A percentile compares a stretch with the other conserved stretches of the same genome.
Evolutionary conservation across 208 protist genomes (phyloP).

Genomic region (Herpetomonas samuelpessoai): DNA sequence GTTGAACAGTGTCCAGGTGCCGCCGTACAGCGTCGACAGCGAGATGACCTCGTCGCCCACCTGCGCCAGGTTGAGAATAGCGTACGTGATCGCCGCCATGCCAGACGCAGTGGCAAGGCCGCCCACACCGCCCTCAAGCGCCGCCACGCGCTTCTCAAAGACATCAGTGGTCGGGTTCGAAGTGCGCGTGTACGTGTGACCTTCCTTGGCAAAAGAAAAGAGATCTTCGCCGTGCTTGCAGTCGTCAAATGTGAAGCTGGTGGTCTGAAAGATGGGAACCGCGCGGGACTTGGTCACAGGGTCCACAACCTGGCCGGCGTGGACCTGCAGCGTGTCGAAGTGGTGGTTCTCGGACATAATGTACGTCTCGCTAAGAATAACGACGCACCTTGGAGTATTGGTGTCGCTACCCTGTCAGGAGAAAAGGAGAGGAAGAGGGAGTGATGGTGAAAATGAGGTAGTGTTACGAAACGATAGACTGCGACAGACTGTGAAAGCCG

Average conservation of each 20-base stretch:
- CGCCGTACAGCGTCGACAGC: conserved; percentile 11
- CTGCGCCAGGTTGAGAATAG: neutral
- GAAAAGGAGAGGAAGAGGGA: too few species aligned
- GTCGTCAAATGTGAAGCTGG: neutral
- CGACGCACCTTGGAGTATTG: too few species aligned
- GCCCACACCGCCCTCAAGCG: conserved; percentile 1
- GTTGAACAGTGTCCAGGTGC: conserved; percentile 1
- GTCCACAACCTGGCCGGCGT: conserved; percentile 7
- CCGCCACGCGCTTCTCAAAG: conserved; percentile 3
- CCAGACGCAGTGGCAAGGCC: neutral
- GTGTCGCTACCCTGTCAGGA: too few species aligned
- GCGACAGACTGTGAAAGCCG: too few species aligned
- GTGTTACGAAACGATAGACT: too few species aligned
- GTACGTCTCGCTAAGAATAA: too few species aligned
- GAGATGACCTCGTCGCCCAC: conserved; percentile 8
- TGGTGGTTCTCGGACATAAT: conserved; percentile 10
- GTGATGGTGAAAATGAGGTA: too few species aligned
- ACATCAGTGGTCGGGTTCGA: neutral
- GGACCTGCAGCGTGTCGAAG: conserved; percentile 10
- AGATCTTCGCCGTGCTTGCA: neutral
- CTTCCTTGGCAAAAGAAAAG: neutral
- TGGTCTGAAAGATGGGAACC: conserved; percentile 7
- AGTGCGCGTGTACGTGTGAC: neutral
- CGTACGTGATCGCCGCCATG: conserved; percentile 1
- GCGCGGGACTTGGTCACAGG: conserved; percentile 7